Conservation (phyloP, 169 alveolate species). For the Theileria orientalis region DNA sequence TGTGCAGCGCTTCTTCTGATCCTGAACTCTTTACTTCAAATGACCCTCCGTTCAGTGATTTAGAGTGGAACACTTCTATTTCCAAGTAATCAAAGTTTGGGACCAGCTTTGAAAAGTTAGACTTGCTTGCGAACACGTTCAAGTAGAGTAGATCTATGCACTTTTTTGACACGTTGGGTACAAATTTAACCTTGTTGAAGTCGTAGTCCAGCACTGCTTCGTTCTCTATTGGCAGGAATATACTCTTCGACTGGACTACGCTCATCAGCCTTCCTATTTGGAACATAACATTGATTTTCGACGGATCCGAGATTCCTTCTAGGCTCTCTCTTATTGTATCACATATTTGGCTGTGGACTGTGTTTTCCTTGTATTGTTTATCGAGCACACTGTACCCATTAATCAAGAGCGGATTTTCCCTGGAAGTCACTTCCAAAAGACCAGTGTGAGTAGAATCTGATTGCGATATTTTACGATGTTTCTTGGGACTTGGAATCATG, state of each 20-base stretch:
- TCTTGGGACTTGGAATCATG: not conserved
- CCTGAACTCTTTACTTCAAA: slow-evolving; percentile 11
- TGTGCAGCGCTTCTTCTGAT: not conserved
- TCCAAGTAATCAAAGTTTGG: slow-evolving; percentile 45
- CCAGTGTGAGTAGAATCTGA: not conserved
- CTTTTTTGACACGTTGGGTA: slow-evolving; percentile 41
- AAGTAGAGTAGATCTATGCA: slow-evolving; percentile 47
- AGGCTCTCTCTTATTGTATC: slow-evolving; percentile 45
- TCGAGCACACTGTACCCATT: slow-evolving; percentile 45
- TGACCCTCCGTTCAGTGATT: no score
- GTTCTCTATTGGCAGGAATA: slow-evolving; percentile 57
- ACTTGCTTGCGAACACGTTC: slow-evolving; percentile 50
- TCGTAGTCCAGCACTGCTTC: slow-evolving; percentile 51
- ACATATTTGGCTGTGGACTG: slow-evolving; percentile 18
- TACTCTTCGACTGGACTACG: slow-evolving; percentile 36
- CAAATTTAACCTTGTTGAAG: slow-evolving; percentile 25
- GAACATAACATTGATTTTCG: slow-evolving; percentile 17
- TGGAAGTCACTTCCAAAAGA: not conserved
- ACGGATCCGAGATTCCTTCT: slow-evolving; percentile 47
- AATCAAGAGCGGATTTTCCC: slow-evolving; percentile 39
- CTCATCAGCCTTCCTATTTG: slow-evolving; percentile 55
- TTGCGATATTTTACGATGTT: not conserved
- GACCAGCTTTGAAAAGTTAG: slow-evolving; percentile 33
- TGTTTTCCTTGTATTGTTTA: slow-evolving; percentile 5
- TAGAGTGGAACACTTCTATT: slow-evolving; percentile 35